Percentiles rank a stretch among this genome's conserved stretches.
These are phyloP conservation scores for Blastosporella zonata DNA, from an alignment of 1,284 basidiomycete species.

Conservation along the genomic window DNA sequence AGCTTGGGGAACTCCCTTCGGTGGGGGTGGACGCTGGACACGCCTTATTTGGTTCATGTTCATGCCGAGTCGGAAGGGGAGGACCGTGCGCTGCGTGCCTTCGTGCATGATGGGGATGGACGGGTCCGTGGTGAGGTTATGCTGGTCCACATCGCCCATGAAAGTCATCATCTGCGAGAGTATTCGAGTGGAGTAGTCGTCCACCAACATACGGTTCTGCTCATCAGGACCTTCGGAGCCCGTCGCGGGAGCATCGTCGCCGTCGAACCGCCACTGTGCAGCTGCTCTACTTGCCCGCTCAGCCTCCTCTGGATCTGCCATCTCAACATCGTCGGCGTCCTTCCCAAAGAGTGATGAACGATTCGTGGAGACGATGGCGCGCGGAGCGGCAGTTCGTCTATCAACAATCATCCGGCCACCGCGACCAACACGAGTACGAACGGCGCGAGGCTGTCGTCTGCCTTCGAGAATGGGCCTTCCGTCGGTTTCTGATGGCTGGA, in stretches of 20 bases:
- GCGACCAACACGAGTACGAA: constrained; percentile 77
- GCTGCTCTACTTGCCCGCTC: constrained; percentile 42
- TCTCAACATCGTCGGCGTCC: constrained; percentile 26
- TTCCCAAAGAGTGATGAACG: constrained; percentile 27
- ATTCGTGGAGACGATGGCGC: constrained; percentile 17
- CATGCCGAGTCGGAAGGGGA: constrained; percentile 42
- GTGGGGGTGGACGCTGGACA: constrained; percentile 26
- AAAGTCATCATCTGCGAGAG: constrained; percentile 55
- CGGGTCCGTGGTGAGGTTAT: constrained; percentile 32
- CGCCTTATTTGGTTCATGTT: constrained; percentile 37
- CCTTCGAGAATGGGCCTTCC: constrained; percentile 19
- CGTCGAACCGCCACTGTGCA: constrained; percentile 71
- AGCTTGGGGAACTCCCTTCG: constrained; percentile 19
- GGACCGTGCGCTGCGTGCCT: constrained; percentile 31
- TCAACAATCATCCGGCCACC: constrained; percentile 82
- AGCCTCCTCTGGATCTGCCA: constrained; percentile 35
- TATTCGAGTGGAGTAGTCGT: constrained; percentile 66
- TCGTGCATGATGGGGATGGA: constrained; percentile 30
- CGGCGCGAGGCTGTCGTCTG: constrained; percentile 40
- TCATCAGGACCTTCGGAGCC: constrained; percentile 65
- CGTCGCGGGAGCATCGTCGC: constrained; percentile 55
- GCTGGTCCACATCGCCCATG: constrained; percentile 32
- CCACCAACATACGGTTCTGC: constrained; percentile 63
- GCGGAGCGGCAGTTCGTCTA: constrained; percentile 47
- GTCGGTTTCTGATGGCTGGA: constrained; percentile 31